These are phyloP conservation scores for Schwanniomyces vanrijiae DNA, from an alignment of 805 yeast genomes.

Conservation along the genomic window DNA sequence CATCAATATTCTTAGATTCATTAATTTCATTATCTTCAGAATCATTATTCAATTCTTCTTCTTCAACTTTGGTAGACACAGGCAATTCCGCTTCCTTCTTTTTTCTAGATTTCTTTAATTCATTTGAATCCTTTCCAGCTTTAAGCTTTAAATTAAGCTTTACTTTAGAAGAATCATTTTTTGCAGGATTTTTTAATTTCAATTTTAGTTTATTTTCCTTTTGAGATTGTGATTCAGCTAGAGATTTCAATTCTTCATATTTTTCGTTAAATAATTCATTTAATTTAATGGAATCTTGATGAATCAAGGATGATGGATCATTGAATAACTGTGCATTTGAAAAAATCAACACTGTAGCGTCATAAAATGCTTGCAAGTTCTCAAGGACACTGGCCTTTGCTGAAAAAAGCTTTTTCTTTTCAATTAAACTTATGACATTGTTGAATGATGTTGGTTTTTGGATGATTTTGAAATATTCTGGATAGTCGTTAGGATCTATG, in stretches of 20 bases:
- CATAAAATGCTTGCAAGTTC: slow-evolving; percentile 58
- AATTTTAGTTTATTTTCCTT: slow-evolving; percentile 23
- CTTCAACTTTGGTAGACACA: not conserved
- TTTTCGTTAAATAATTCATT: slow-evolving; percentile 50
- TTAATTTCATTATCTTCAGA: slow-evolving; percentile 12
- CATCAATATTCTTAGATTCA: slow-evolving; percentile 1
- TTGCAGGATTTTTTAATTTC: slow-evolving; percentile 21
- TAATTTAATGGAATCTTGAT: slow-evolving; percentile 67
- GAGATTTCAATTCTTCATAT: slow-evolving; percentile 24
- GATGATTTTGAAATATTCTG: slow-evolving; percentile 77
- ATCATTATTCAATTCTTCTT: slow-evolving; percentile 7
- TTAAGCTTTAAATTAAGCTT: slow-evolving; percentile 27
- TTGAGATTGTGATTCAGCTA: slow-evolving; percentile 14
- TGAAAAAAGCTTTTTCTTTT: slow-evolving; percentile 43
- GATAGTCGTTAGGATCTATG: slow-evolving; percentile 68
- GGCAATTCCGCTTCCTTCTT: slow-evolving; percentile 14
- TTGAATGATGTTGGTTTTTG: slow-evolving; percentile 73
- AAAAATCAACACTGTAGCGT: slow-evolving; percentile 64
- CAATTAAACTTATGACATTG: slow-evolving; percentile 53
- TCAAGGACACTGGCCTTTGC: slow-evolving; percentile 29
- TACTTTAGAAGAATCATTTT: slow-evolving; percentile 21
- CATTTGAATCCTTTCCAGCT: slow-evolving; percentile 13
- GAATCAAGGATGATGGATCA: slow-evolving; percentile 68
- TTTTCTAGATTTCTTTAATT: slow-evolving; percentile 17
- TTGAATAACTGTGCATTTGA: slow-evolving; percentile 78